Base-by-base conservation (phyloP, 2,329 filamentous ascomycete genomes). In the Arthrobotrys pseudoclavata region DNA sequence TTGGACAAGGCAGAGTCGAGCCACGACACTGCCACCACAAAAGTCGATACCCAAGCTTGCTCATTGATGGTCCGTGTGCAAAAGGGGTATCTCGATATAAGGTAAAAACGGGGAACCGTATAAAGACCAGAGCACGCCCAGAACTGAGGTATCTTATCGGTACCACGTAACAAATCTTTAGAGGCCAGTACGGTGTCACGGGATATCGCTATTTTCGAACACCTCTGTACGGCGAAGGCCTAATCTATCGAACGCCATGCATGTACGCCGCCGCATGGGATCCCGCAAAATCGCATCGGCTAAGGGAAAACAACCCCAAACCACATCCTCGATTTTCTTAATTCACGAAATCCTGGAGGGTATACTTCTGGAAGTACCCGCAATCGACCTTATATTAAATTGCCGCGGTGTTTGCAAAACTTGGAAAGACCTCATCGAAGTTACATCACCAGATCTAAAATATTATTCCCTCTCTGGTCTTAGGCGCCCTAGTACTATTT, bases 381-480 rank as follows among this genome's bases (percentile, higher is more conserved):
- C 68, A 9, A 63, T 71, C 31, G 57, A 63, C 29, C 26, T 71
- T 18, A 20, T 63, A 26, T 31, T 50, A 13, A 71, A 60, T 20
- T 71, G 68, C 20, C 57, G 68, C 7, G 34, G 12, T 10, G 68
- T 71, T 22, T 63, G 68, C 22, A 71, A 29, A 40, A 53, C 31
- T 9, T 71, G 68, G 68, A 71, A 57, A 37, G 34, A 57, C 9
- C 31, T 71, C 3, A 64, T 63, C 48, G 57, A 71, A 24, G 22
- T 12, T 40, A 57, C 68, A 15, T 71, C 68, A 4, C 61, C 40
- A 4, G 45, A 52, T 15, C 48, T 71, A 42, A 62, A 31, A 64
- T 47, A 47, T 42, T 71, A 71, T 29, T 52, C 47, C n/a, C n/a
- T 29, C 10, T 63, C 68, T 26, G 68, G 68, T 13, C 47, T 71